Evolutionary conservation across 1,284 basidiomycete genomes (phyloP).

Genomic region (Cutaneotrichosporon cyanovorans): DNA sequence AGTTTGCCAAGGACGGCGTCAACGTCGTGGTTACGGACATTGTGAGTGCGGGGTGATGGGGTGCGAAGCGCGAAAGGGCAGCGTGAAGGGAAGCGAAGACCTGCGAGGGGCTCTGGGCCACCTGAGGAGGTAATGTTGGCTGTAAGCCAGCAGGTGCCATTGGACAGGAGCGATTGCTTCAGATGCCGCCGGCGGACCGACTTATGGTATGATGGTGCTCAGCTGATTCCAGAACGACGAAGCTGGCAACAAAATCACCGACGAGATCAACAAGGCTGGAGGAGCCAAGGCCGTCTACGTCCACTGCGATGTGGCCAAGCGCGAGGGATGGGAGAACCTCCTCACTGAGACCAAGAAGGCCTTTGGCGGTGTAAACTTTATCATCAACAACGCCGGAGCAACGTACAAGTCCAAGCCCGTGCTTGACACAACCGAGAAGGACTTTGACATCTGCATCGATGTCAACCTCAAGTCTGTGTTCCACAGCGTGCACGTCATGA

Average conservation of each 20-base stretch:
- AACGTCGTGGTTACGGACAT: conserved; percentile 12
- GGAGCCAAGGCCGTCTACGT: conserved; percentile 13
- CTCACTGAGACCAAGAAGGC: conserved; percentile 7
- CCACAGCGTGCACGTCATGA: conserved; percentile 13
- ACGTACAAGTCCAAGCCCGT: conserved; percentile 19
- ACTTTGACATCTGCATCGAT: conserved; percentile 18
- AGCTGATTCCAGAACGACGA: conserved; percentile 10
- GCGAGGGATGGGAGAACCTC: conserved; percentile 8
- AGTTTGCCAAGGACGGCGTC: conserved; percentile 9
- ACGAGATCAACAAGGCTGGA: conserved; percentile 8
- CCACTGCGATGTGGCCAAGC: conserved; percentile 11
- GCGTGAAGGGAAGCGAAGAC: too few species aligned
- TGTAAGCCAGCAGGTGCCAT: too few species aligned
- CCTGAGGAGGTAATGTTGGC: too few species aligned
- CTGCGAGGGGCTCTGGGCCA: too few species aligned
- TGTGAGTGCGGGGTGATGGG: conserved; percentile 1
- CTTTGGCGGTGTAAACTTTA: conserved; percentile 13
- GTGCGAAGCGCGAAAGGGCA: too few species aligned
- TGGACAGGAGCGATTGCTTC: too few species aligned
- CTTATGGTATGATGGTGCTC: too few species aligned
- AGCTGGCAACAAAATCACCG: conserved; percentile 7
- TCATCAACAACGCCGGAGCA: conserved; percentile 19
- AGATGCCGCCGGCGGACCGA: too few species aligned
- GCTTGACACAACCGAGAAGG: conserved; percentile 9
- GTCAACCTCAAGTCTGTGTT: conserved; percentile 16